These are phyloP conservation scores for Parafenestella ontariensis DNA, from an alignment of 2,329 filamentous ascomycete species.

Conservation along the genomic window DNA sequence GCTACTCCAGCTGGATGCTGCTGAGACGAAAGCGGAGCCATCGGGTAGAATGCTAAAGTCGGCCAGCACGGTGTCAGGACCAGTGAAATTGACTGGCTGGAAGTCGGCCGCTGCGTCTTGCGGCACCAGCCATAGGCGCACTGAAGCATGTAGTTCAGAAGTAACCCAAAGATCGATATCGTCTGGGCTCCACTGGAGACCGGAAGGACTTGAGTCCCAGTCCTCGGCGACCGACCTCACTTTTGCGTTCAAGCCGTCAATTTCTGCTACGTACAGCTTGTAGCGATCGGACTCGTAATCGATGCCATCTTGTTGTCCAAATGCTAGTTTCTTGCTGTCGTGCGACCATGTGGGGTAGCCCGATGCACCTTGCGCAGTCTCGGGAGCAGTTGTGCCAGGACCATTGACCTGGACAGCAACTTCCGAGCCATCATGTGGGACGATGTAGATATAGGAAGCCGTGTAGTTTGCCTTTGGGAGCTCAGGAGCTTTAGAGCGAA, in stretches of 20 bases:
- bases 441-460: constrained; percentile 80
- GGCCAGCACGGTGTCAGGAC: constrained; percentile 45
- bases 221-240: constrained; percentile 39
- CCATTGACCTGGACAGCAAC: constrained; percentile 42
- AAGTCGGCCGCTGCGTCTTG: constrained; percentile 63
- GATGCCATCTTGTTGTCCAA: constrained; percentile 72
- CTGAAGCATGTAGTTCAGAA: constrained; percentile 41
- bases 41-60: constrained; percentile 65
- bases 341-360: constrained; percentile 75
- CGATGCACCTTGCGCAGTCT: constrained; percentile 67
- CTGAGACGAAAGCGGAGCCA: constrained; percentile 56
- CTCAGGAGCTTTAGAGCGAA: constrained; percentile 77
- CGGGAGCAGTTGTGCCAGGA: constrained; percentile 36
- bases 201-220: constrained; percentile 44
- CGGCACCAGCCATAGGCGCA: constrained; percentile 65
- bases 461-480: constrained; percentile 77
- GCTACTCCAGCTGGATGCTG: constrained; percentile 40
- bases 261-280: constrained; percentile 52
- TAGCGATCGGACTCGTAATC: constrained; percentile 80
- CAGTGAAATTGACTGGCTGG: constrained; percentile 53
- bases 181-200: constrained; percentile 38
- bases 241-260: constrained; percentile 37
- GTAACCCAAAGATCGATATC: constrained; percentile 41
- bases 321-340: constrained; percentile 73
- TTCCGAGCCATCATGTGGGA: constrained; percentile 69